phyloP scores from a whole-genome alignment of 192 early-diverging fungal genomes.

The Backusella sp. region DNA sequence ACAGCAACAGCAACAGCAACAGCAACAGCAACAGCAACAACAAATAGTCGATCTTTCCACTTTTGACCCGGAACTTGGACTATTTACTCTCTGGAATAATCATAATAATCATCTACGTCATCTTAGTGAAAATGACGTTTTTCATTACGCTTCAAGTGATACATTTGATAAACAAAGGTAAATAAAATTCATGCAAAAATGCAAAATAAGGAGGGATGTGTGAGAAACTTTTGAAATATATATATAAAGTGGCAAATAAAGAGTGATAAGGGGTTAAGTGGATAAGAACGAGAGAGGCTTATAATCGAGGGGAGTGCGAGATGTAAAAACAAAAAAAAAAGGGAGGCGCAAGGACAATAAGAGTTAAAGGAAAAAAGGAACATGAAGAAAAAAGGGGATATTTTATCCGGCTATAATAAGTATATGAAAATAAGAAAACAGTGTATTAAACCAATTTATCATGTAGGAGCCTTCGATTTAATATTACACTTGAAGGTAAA shows the following conservation, averaged over 20 bases:
- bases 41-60: not conserved
- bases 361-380: not conserved
- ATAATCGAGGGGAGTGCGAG: not conserved
- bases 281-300: not conserved
- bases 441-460: not conserved
- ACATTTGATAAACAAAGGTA: slow-evolving; percentile 3
- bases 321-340: not conserved
- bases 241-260: slow-evolving; percentile 1
- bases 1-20: not conserved
- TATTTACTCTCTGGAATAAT: not conserved
- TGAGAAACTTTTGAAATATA: not conserved
- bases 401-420: not conserved
- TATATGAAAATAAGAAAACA: not conserved
- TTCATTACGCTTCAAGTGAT: not conserved
- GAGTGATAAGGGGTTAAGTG: not conserved
- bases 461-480: slow-evolving; percentile 10
- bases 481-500: slow-evolving; percentile 27
- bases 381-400: not conserved
- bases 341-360: not conserved
- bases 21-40: not conserved
- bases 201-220: not conserved
- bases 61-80: not conserved
- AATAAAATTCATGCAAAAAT: slow-evolving; percentile 1
- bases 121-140: slow-evolving; percentile 13
- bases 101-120: slow-evolving; percentile 7